Evolutionary conservation across 2,329 filamentous ascomycete species (phyloP).

Genomic region (Stachybotrys chlorohalonatus): DNA sequence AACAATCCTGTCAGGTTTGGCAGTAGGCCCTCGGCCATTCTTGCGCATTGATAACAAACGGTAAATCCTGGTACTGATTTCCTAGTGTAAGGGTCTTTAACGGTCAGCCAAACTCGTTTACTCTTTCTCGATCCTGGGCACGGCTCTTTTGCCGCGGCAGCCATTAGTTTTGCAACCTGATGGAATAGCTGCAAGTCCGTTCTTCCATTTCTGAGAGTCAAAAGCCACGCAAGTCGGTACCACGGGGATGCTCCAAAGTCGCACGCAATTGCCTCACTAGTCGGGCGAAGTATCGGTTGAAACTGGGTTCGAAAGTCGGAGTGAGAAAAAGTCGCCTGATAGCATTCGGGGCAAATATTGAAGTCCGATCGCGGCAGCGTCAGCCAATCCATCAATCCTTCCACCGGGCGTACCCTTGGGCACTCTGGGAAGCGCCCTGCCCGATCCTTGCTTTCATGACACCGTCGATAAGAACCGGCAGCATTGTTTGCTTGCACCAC

Average conservation of each 20-base stretch:
- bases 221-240: conserved; percentile 76
- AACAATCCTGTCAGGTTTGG: conserved; percentile 65
- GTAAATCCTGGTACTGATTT: conserved; percentile 60
- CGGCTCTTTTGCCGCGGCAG: conserved; percentile 38
- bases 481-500: conserved; percentile 26
- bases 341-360: conserved; percentile 77
- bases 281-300: conserved; percentile 43
- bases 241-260: conserved; percentile 71
- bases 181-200: conserved; percentile 61
- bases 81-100: conserved; percentile 59
- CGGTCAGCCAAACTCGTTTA: conserved; percentile 63
- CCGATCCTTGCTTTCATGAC: conserved; percentile 33
- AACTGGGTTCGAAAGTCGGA: conserved; percentile 63
- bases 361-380: conserved; percentile 65
- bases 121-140: conserved; percentile 49
- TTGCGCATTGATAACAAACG: conserved; percentile 66
- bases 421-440: conserved; percentile 52
- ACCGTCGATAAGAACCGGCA: conserved; percentile 40
- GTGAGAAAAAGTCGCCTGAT: conserved; percentile 56
- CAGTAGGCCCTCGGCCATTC: conserved; percentile 62
- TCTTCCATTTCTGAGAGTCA: conserved; percentile 63
- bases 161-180: conserved; percentile 51
- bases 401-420: conserved; percentile 52
- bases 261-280: conserved; percentile 55
- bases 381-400: conserved; percentile 69